Conservation (phyloP, 2,329 filamentous ascomycete genomes). For the Lachnellula occidentalis region DNA sequence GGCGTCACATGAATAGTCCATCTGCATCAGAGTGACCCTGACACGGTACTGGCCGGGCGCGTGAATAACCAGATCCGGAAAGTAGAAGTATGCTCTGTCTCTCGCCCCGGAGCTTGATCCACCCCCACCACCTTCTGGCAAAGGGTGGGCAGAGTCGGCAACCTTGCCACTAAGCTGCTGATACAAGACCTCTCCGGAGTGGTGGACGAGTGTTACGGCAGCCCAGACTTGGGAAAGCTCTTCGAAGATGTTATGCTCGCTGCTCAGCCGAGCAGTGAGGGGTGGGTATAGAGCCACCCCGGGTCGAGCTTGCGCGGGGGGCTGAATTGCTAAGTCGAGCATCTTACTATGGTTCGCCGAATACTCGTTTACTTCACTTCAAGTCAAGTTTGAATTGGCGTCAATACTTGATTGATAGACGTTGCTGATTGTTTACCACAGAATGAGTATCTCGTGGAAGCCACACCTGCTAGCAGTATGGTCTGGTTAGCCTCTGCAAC, state of each 20-base stretch:
- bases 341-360: slow-evolving; percentile 5
- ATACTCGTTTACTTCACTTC: not conserved
- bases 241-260: slow-evolving; percentile 22
- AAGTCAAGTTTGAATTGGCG: not conserved
- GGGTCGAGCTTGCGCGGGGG: slow-evolving; percentile 20
- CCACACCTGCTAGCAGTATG: not conserved
- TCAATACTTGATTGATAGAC: not conserved
- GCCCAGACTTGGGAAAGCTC: slow-evolving; percentile 26
- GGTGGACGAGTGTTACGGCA: slow-evolving; percentile 24
- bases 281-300: slow-evolving; percentile 26
- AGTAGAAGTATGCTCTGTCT: slow-evolving; percentile 29
- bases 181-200: slow-evolving; percentile 24
- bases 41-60: slow-evolving; percentile 26
- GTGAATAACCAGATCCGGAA: slow-evolving; percentile 27
- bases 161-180: slow-evolving; percentile 24
- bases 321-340: slow-evolving; percentile 26
- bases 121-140: slow-evolving; percentile 14
- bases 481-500: not conserved
- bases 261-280: slow-evolving; percentile 23
- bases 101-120: slow-evolving; percentile 5
- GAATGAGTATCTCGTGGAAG: not conserved
- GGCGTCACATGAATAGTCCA: slow-evolving; percentile 24
- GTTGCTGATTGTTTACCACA: not conserved
- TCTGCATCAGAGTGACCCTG: slow-evolving; percentile 26
- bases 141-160: slow-evolving; percentile 27